Conservation (phyloP, 257 asterid genomes). For the Striga asiatica region DNA sequence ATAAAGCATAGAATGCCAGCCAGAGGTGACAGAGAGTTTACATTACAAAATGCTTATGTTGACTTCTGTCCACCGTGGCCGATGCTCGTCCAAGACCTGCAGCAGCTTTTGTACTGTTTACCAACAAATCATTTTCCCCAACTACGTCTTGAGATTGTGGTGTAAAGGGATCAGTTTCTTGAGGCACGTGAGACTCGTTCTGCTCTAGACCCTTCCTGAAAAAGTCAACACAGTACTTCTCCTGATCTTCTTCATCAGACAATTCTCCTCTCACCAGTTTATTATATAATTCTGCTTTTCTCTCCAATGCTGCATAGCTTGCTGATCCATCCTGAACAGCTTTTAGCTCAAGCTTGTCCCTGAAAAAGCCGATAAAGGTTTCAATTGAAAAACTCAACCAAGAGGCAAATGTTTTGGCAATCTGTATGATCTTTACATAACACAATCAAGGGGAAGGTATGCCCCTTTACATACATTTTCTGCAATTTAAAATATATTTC, state of each 20-base stretch:
- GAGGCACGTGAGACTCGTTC: conserved; percentile 23
- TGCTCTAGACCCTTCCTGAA: conserved; percentile 64
- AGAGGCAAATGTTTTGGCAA: no score
- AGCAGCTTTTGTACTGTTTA: conserved; percentile 34
- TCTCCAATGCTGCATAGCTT: conserved; percentile 90
- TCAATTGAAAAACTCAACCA: no score
- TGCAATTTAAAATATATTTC: neutral
- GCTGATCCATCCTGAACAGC: conserved; percentile 82
- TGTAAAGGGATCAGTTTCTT: conserved; percentile 20
- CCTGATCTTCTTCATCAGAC: conserved; percentile 83
- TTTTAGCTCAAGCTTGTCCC: conserved; percentile 94
- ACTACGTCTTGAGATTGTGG: conserved; percentile 30
- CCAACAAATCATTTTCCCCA: conserved; percentile 26
- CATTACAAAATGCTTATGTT: conserved; percentile 86
- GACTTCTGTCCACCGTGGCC: conserved; percentile 50
- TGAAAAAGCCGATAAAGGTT: no score
- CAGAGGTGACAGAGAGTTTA: conserved; percentile 25
- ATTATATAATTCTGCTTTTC: conserved; percentile 67
- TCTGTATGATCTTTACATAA: no score
- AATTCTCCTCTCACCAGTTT: conserved; percentile 80
- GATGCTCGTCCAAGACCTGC: conserved; percentile 51
- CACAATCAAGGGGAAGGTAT: no score
- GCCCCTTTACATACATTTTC: no score
- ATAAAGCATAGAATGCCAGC: conserved; percentile 1
- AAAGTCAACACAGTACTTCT: conserved; percentile 93